Evolutionary conservation across 2,329 filamentous ascomycete species (phyloP).

Genomic region (Lomentospora prolificans): DNA sequence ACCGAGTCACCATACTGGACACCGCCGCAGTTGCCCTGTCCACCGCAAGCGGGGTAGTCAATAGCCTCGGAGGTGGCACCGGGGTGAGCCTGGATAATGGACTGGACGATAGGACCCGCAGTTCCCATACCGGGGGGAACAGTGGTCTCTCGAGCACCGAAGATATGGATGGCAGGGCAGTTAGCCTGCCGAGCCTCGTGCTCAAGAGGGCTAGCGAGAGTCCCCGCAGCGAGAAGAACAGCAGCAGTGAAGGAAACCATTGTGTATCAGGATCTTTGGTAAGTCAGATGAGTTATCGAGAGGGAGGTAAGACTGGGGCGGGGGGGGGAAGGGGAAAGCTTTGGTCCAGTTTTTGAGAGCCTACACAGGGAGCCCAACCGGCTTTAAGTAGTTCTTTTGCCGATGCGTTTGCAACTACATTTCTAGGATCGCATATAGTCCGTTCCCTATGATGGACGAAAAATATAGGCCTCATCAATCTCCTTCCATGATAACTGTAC

Average conservation of each 20-base stretch:
- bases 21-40: conserved; percentile 38
- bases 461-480: neutral
- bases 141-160: conserved; percentile 37
- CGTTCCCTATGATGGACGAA: neutral
- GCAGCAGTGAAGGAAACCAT: conserved; percentile 6
- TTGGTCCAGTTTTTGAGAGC: neutral
- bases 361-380: neutral
- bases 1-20: conserved; percentile 50
- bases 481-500: neutral
- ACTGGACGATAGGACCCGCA: conserved; percentile 37
- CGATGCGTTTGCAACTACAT: no score
- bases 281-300: no score
- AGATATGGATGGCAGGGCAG: conserved; percentile 33
- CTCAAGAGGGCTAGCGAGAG: conserved; percentile 10
- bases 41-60: conserved; percentile 38
- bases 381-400: neutral
- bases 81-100: conserved; percentile 34
- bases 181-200: neutral
- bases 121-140: conserved; percentile 43
- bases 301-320: no score
- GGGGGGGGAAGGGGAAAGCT: no score
- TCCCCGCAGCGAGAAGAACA: conserved; percentile 13
- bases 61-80: conserved; percentile 48
- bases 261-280: neutral
- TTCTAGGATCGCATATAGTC: no score